A percentile compares a stretch with the other conserved stretches of the same genome.
Evolutionary conservation across 2,329 filamentous ascomycete genomes (phyloP).

Genomic region (Torrubiella hemipterigena): DNA sequence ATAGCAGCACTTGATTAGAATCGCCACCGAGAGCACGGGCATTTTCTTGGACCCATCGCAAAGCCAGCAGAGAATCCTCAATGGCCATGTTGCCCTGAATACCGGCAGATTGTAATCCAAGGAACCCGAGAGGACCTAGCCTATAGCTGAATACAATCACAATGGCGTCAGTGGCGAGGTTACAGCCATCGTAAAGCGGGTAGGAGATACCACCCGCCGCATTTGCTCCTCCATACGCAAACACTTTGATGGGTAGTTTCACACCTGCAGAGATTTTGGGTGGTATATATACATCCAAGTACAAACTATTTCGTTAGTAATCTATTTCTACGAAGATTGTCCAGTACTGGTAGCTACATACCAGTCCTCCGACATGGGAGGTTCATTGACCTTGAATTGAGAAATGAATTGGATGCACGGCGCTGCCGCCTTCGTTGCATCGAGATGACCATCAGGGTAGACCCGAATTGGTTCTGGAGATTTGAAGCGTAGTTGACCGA

Average conservation of each 20-base stretch:
- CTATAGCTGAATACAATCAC: constrained; percentile 26
- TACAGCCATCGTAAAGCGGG: constrained; percentile 10
- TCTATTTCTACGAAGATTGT: background rate
- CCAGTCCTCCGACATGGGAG: constrained; percentile 9
- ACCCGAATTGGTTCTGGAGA: constrained; percentile 6
- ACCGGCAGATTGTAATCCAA: constrained; percentile 10
- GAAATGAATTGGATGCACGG: constrained; percentile 7
- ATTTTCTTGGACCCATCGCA: background rate
- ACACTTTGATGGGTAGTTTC: constrained; percentile 10
- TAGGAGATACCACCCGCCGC: constrained; percentile 5
- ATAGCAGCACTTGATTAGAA: background rate
- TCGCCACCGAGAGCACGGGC: background rate
- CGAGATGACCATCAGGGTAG: constrained; percentile 3
- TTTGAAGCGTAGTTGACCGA: constrained; percentile 8
- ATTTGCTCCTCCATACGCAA: constrained; percentile 8
- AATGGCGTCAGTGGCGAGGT: constrained; percentile 16
- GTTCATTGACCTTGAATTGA: constrained; percentile 3
- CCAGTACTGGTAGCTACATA: background rate
- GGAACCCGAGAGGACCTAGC: constrained; percentile 24
- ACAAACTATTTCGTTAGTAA: constrained; percentile 5
- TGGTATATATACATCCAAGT: constrained; percentile 9
- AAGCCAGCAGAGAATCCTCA: constrained; percentile 3
- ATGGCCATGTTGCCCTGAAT: constrained; percentile 7
- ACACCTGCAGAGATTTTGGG: constrained; percentile 1
- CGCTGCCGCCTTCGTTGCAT: constrained; percentile 7